phyloP scores from a whole-genome alignment of 345 rosid genomes.

The Citropsis articulata region DNA sequence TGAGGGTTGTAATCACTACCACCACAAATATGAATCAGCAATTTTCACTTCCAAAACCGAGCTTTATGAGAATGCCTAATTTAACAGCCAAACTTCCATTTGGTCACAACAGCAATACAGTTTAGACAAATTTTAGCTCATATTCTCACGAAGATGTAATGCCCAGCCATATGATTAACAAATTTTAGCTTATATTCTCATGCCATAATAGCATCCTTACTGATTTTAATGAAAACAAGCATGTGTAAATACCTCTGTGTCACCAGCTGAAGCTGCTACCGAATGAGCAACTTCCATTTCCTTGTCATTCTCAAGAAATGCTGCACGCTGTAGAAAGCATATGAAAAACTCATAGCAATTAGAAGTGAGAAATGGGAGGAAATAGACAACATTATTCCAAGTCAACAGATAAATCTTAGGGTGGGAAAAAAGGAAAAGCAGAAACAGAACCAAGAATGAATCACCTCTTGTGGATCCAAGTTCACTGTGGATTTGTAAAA shows the following conservation, averaged over 20 bases:
- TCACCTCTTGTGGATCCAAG: conserved; percentile 70
- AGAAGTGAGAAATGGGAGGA: neutral
- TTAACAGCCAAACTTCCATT: neutral
- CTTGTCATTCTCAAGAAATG: conserved; percentile 68
- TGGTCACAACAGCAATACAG: neutral
- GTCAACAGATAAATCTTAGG: neutral
- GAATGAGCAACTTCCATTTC: conserved; percentile 92
- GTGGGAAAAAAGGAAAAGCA: neutral
- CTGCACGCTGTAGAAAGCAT: conserved; percentile 55
- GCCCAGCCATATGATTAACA: neutral
- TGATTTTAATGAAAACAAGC: neutral
- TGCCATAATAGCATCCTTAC: neutral
- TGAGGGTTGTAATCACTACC: neutral
- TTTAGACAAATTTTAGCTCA: neutral
- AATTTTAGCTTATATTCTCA: neutral
- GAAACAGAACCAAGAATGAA: conserved; percentile 16
- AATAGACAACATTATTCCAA: neutral
- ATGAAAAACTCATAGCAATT: neutral
- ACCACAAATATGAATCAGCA: neutral
- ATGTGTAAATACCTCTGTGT: conserved; percentile 55
- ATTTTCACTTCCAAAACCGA: neutral
- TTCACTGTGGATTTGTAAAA: conserved; percentile 68
- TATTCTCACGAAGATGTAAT: neutral
- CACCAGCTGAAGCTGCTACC: conserved; percentile 84
- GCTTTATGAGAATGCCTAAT: neutral